Conservation (phyloP, 2,329 filamentous ascomycete species). For the Fusarium sp. region DNA sequence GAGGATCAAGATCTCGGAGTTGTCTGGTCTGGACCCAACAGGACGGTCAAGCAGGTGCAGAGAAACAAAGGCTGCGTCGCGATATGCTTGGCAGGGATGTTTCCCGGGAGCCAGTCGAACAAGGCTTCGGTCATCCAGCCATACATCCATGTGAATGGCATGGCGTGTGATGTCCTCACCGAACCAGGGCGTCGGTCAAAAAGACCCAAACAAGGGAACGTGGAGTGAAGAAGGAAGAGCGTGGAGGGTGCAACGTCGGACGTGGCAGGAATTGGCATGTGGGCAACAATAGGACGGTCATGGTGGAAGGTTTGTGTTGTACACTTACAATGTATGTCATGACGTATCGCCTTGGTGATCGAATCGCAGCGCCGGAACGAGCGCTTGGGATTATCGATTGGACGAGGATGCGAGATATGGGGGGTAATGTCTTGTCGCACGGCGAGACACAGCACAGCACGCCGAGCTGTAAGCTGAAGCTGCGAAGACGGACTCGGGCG, state of each 20-base stretch:
- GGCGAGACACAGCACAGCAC: constrained; percentile 22
- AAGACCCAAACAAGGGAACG: constrained; percentile 18
- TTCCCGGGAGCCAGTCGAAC: constrained; percentile 2
- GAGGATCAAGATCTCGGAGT: constrained; percentile 30
- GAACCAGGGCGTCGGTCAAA: constrained; percentile 35
- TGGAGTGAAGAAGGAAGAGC: constrained; percentile 33
- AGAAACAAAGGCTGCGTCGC: constrained; percentile 29
- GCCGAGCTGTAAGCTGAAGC: constrained; percentile 16
- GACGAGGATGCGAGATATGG: constrained; percentile 28
- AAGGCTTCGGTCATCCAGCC: constrained; percentile 3
- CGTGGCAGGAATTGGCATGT: constrained; percentile 40
- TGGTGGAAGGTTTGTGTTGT: constrained; percentile 29
- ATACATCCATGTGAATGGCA: constrained; percentile 28
- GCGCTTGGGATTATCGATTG: constrained; percentile 31
- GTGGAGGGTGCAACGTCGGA: constrained; percentile 39
- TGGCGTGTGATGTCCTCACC: constrained; percentile 37
- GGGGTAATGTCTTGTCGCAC: constrained; percentile 28
- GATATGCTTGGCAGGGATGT: constrained; percentile 30
- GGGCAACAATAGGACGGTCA: constrained; percentile 29
- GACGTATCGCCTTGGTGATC: constrained; percentile 47
- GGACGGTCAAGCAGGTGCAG: constrained; percentile 20
- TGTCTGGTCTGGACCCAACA: constrained; percentile 35
- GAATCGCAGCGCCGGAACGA: constrained; percentile 30
- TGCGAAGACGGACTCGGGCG: constrained; percentile 10
- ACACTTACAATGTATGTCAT: constrained; percentile 58